Base-by-base conservation (phyloP, 2,329 filamentous ascomycete genomes). In the Cladophialophora immunda region DNA sequence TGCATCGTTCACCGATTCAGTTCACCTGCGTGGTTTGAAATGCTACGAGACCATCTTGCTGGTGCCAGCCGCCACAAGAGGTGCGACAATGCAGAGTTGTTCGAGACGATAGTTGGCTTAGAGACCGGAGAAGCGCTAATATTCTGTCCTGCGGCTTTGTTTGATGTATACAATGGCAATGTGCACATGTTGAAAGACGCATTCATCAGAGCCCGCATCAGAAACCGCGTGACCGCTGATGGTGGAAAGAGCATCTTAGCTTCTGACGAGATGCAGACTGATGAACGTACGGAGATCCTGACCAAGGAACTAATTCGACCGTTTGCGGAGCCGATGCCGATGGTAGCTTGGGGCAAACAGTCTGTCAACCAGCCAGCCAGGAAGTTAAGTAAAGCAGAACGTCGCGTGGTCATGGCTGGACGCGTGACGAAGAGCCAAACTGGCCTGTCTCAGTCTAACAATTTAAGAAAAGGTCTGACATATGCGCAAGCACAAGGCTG, bases 1-100 rank as follows among this genome's bases (percentile, higher is more conserved):
- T 90, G 87, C 0, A 82, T 93, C 17, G 87, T 93, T 0, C 91
- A 94, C 73, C 84, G 89, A 0, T 94, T 94, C 76, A 87, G 83
- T 0, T 89, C 86, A 0, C 90, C 90, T 0, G 83, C 83, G 1
- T 92, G 90, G 90, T 82, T 87, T 30, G 73, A 74, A 0, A 80
- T 80, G 0, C 77, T 87, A 6, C 73, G 75, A 54, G 69, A 69
- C 0, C 80, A 87, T 73, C 76, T 90, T 0, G 85, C 83, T 4
- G 85, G 78, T 2, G 74, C 81, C 15, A 22, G 53, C 29, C 76
- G 64, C 11, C 17, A 38, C 22, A 54, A 63, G 29, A 57, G 64
- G n/a, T 64, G 71, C 62, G 62, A 60, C 7, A 75, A 74, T 60
- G 19, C 41, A n/a, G 66, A 73, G 3, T 67, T 84, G 0, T 83